These are phyloP conservation scores for Trichoderma breve DNA, from an alignment of 2,329 filamentous ascomycete genomes.

Conservation along the genomic window DNA sequence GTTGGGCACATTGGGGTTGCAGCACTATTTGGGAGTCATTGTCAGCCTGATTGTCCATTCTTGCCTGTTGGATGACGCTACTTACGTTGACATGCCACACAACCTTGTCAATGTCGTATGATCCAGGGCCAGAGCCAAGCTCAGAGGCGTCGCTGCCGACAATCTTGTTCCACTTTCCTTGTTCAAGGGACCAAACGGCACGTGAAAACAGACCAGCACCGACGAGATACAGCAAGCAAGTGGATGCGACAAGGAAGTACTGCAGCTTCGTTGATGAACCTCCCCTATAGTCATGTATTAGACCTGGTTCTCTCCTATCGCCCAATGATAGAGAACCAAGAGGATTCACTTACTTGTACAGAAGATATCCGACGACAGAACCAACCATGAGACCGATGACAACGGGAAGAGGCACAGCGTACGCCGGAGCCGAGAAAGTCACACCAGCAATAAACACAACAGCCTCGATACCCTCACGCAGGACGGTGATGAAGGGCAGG, in stretches of 20 bases:
- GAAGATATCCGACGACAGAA: constrained; percentile 63
- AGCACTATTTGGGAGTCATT: constrained; percentile 56
- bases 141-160: constrained; percentile 57
- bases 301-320: neutral
- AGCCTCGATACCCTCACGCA: constrained; percentile 82
- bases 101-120: constrained; percentile 73
- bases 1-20: constrained; percentile 68
- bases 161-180: constrained; percentile 64
- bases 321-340: neutral
- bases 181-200: constrained; percentile 72
- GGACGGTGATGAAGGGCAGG: constrained; percentile 82
- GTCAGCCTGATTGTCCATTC: neutral
- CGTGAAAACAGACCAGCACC: constrained; percentile 79
- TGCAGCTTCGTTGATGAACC: constrained; percentile 52
- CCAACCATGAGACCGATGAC: constrained; percentile 70
- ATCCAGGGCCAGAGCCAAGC: constrained; percentile 62
- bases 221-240: constrained; percentile 80
- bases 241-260: constrained; percentile 76
- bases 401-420: constrained; percentile 74
- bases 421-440: constrained; percentile 70
- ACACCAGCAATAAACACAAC: constrained; percentile 86
- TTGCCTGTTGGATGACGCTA: constrained; percentile 22
- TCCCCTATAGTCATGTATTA: constrained; percentile 32
- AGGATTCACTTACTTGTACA: constrained; percentile 65
- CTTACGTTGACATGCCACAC: constrained; percentile 81